These are phyloP conservation scores for Boletus patriciae DNA, from an alignment of 768 basidiomycete species.

Conservation along the genomic window DNA sequence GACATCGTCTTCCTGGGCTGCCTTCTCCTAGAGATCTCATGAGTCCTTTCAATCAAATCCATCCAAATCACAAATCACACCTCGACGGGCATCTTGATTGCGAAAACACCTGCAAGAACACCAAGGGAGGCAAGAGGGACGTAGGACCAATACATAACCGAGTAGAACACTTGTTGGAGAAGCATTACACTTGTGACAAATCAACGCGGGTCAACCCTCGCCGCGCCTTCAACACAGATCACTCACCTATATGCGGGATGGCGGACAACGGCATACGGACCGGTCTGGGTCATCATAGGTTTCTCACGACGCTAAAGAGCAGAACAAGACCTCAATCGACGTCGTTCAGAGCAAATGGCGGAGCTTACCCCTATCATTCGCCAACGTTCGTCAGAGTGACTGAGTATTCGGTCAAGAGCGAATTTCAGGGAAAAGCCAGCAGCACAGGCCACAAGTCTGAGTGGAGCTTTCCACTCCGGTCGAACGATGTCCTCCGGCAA, in stretches of 20 bases:
- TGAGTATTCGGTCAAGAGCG: slow-evolving; percentile 10
- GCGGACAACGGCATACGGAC: slow-evolving; percentile 39
- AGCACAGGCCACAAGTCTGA: slow-evolving; percentile 31
- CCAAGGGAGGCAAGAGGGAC: slow-evolving; percentile 30
- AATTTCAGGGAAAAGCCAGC: slow-evolving; percentile 22
- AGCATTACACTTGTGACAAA: slow-evolving; percentile 22
- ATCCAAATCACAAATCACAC: slow-evolving; percentile 13
- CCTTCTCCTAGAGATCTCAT: slow-evolving; percentile 26
- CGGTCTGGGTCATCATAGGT: slow-evolving; percentile 27
- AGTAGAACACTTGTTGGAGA: slow-evolving; percentile 24
- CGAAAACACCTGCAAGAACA: slow-evolving; percentile 27
- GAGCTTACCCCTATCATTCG: slow-evolving; percentile 34
- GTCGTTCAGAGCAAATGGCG: neutral
- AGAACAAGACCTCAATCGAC: neutral
- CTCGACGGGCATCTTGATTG: slow-evolving; percentile 37
- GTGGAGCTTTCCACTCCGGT: slow-evolving; percentile 22
- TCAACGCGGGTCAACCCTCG: neutral
- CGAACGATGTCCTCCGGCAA: slow-evolving; percentile 27
- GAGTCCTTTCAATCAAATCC: neutral
- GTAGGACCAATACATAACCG: slow-evolving; percentile 37
- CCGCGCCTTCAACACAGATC: neutral
- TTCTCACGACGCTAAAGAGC: slow-evolving; percentile 31
- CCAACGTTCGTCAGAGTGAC: slow-evolving; percentile 29
- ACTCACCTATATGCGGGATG: slow-evolving; percentile 39
- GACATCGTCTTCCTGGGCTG: slow-evolving; percentile 27